phyloP scores from a whole-genome alignment of 805 yeast genomes.

The Sugiyamaella lignohabitans region DNA sequence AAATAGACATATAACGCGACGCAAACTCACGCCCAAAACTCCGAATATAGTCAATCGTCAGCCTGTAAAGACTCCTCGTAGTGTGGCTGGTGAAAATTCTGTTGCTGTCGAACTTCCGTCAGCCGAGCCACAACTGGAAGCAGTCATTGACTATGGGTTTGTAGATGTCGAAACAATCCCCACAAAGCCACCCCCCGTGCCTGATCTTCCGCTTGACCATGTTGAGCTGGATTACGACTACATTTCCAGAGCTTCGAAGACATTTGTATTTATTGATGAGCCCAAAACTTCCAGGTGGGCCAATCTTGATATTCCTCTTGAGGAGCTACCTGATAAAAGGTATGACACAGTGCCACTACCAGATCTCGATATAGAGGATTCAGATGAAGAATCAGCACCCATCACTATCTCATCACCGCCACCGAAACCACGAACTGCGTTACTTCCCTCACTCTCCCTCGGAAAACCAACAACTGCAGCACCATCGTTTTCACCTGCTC shows the following conservation, averaged over 20 bases:
- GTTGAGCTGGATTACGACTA: slow-evolving; percentile 17
- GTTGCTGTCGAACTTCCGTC: background rate
- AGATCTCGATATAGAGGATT: background rate
- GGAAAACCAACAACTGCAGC: background rate
- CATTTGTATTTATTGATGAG: slow-evolving; percentile 6
- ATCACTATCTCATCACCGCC: background rate
- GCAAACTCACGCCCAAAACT: background rate
- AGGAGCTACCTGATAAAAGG: background rate
- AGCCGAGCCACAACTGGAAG: background rate
- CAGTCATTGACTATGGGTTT: slow-evolving; percentile 8
- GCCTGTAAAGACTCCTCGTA: background rate
- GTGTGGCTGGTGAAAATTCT: background rate
- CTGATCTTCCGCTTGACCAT: slow-evolving; percentile 17
- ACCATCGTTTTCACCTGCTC: background rate
- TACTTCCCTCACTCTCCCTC: background rate
- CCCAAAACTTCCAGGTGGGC: background rate
- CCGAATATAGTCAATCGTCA: background rate
- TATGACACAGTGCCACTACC: background rate
- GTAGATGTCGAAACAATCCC: slow-evolving; percentile 18
- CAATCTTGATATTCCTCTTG: background rate
- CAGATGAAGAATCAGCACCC: background rate
- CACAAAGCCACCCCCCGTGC: slow-evolving; percentile 10
- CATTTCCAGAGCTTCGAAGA: background rate
- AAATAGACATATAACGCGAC: background rate
- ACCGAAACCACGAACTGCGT: background rate